Evolutionary conservation across 1,284 basidiomycete genomes (phyloP).

Genomic region (Irpex sp.): DNA sequence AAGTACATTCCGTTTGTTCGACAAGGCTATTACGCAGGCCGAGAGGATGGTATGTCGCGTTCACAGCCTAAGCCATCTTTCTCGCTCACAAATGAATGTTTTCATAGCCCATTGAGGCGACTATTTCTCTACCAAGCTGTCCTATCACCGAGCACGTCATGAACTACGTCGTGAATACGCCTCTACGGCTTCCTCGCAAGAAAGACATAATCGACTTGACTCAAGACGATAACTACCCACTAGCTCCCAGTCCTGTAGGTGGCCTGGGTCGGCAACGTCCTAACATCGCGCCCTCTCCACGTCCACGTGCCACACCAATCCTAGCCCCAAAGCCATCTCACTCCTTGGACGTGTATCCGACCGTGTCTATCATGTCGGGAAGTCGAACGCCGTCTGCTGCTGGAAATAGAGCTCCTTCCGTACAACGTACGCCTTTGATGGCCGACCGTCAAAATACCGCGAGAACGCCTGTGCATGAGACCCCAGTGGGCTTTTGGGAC

Average conservation of each 20-base stretch:
- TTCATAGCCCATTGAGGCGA: background rate
- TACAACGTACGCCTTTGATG: background rate
- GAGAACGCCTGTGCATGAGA: background rate
- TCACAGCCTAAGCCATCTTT: background rate
- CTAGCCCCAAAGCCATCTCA: background rate
- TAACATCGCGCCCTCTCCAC: background rate
- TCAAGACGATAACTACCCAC: background rate
- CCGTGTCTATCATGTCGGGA: background rate
- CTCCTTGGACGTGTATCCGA: background rate
- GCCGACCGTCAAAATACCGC: too few relatives aligned
- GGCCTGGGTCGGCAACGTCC: background rate
- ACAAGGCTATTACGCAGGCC: background rate
- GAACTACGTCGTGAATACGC: background rate
- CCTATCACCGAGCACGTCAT: background rate
- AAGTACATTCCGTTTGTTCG: background rate
- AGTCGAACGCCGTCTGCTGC: background rate
- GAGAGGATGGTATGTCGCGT: background rate
- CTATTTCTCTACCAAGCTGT: background rate
- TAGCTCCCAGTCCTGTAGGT: background rate
- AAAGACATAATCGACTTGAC: background rate
- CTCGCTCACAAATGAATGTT: too few relatives aligned
- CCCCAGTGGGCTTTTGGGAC: background rate
- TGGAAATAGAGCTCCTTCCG: background rate
- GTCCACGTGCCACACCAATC: background rate
- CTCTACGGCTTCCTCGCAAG: background rate